Evolutionary conservation across 768 basidiomycete genomes (phyloP), one percentile per base, ranked within the genome.

Genomic region (Boletus rufocinnamomeus): DNA sequence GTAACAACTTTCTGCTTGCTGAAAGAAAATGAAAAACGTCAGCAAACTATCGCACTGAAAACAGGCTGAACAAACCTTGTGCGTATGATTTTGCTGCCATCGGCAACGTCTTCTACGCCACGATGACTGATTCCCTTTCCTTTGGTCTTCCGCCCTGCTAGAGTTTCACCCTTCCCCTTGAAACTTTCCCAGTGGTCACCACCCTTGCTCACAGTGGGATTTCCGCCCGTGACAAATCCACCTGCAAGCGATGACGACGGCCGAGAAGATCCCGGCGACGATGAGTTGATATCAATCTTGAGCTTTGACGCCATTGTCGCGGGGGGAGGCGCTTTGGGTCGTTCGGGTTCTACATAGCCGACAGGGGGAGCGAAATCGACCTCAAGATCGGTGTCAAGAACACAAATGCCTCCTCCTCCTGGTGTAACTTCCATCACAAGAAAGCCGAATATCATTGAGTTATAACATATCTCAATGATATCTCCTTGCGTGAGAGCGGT

Each of bases 391-490:
- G 95, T 98, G 69, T 99, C 95, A 52, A 97, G 76, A 52, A 98
- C 84, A 49, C 79, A 86, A 66, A 99, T 98, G 9, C 95, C 96
- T 57, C 85, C 85, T 21, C 89, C 92, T 9, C 89, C 91, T 2
- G 95, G 94, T 46, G 80, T 82, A 13, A 89, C 84, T 74, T 98
- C 96, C 93, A 98, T 97, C 38, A 99, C 88, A 44, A 98, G 85
- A 47, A 99, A 82, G 51, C 95, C 93, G 71, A 99, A 98, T 23
- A 93, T 83, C 67, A 99, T 93, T 1, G 87, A 87, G 72, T 98
- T 98, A 76, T 99, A 98, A n/a, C 81, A 86, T 68, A 99, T 96
- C 75, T 98, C 97, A 70, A 99, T 93, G 60, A 97, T 96, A 69
- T 99, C 97, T 45, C 95, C 95, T 67, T 95, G 92, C 0, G 95